A percentile compares a stretch with the other conserved stretches of the same genome.
These are phyloP conservation scores for Globisporangium acanthophoron DNA, from an alignment of 352 stramenopile genomes.

Conservation along the genomic window DNA sequence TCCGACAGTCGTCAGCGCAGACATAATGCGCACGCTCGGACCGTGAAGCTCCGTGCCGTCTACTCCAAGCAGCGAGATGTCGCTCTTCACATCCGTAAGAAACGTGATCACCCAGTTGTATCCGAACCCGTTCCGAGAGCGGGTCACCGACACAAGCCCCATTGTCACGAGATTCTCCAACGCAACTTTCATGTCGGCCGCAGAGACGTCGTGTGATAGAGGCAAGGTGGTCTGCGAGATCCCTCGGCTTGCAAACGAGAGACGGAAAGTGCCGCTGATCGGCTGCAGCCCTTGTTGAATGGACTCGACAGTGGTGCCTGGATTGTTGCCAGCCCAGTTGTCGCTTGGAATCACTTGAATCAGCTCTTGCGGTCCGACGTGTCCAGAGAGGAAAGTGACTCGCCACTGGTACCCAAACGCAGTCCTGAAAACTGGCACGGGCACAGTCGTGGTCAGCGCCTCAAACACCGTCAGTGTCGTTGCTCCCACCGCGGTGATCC, in stretches of 20 bases:
- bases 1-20: slow-evolving; percentile 64
- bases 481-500: slow-evolving; percentile 15
- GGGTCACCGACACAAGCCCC: slow-evolving; percentile 82
- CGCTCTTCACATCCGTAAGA: slow-evolving; percentile 70
- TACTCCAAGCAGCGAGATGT: slow-evolving; percentile 81
- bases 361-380: slow-evolving; percentile 81
- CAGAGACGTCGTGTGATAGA: slow-evolving; percentile 87
- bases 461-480: slow-evolving; percentile 17
- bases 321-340: slow-evolving; percentile 93
- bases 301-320: slow-evolving; percentile 74
- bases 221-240: slow-evolving; percentile 83
- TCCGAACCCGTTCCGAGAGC: slow-evolving; percentile 90
- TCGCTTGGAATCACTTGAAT: slow-evolving; percentile 85
- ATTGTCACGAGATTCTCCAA: slow-evolving; percentile 89
- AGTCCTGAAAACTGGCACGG: slow-evolving; percentile 60
- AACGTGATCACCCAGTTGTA: slow-evolving; percentile 96
- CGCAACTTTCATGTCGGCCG: slow-evolving; percentile 67
- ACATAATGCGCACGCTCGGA: slow-evolving; percentile 76
- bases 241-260: slow-evolving; percentile 55
- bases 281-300: slow-evolving; percentile 85
- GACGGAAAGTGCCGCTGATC: slow-evolving; percentile 90
- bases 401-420: slow-evolving; percentile 69
- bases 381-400: slow-evolving; percentile 70
- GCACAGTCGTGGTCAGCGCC: slow-evolving; percentile 15
- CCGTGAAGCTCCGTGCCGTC: slow-evolving; percentile 91